Base-by-base conservation (phyloP, 106 monocot species). In the Amphibolis antarctica region DNA sequence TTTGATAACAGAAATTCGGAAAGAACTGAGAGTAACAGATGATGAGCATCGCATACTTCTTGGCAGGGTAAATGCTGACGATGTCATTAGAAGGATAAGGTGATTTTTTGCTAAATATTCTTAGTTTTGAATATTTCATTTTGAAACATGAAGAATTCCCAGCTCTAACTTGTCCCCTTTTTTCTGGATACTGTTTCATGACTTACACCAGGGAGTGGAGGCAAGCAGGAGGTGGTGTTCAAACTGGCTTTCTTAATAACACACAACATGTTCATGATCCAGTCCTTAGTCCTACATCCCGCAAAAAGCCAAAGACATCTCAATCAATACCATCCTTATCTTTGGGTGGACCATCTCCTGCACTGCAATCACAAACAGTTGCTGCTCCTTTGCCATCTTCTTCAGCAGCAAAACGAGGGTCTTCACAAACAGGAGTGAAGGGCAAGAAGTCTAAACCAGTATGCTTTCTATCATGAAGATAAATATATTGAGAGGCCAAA, bases 381-480 rank as follows among this genome's bases (percentile, higher is more conserved):
- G 56, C 62, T 45, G 68, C 75, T 25, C 44, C 88, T 15, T 71
- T 78, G 51, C 76, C 84, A 65, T 80, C 84, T 47, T 67, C 89
- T 62, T 76, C 83, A 57, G 76, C 80, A 45, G 78, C 75, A 17
- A 89, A 78, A 82, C 80, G 79, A 43, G 86, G 81, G 59, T 61
- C 71, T 67, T 29, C 69, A 36, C 44, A 77, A 46, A 52, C 66
- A 28, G 74, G 77, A 56, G 44, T 75, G 12, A 96, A 75, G 76
- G 76, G 74, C 27, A 96, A 90, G 74, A 96, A 87, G 67, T 57
- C 84, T 42, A 96, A 96, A 86, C 42, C 80, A 62, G 91, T 99
- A 71, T 47, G 85, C 75, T 29, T 62, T 21, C 14, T 14, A 63
- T 24, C 9, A 22, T 36, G 36, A 2, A 44, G 5, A 11, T 21